These are phyloP conservation scores for Kazachstania viticola DNA, from an alignment of 805 yeast species.

Conservation along the genomic window DNA sequence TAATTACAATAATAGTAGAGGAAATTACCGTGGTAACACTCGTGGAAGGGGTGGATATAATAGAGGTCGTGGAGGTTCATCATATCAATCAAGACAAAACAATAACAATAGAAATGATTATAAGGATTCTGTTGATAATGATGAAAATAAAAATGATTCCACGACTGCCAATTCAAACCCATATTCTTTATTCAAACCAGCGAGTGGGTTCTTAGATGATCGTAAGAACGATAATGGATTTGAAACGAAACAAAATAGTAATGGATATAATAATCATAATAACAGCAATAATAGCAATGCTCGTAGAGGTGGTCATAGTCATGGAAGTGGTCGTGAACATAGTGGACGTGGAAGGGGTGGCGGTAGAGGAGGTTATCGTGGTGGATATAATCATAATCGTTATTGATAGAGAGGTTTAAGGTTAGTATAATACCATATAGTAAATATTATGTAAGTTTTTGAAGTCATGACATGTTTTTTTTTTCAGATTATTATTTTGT, in stretches of 20 bases:
- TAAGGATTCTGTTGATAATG: constrained; percentile 1
- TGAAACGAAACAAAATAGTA: constrained; percentile 6
- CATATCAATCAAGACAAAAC: constrained; percentile 5
- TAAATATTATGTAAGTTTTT: no score
- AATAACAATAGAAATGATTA: constrained; percentile 2
- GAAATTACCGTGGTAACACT: constrained; percentile 1
- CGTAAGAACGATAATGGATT: neutral
- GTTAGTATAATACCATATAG: no score
- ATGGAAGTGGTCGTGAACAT: no score
- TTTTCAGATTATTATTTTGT: no score
- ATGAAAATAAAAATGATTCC: neutral
- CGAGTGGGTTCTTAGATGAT: constrained; percentile 21
- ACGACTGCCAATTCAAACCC: neutral
- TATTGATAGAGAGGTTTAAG: no score
- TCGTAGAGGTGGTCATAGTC: constrained; percentile 10
- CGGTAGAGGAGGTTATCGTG: constrained; percentile 6
- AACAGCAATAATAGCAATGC: neutral
- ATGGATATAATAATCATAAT: constrained; percentile 6
- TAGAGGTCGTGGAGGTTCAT: constrained; percentile 5
- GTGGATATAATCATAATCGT: no score
- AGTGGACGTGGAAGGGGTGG: constrained; percentile 5
- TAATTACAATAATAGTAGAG: constrained; percentile 1
- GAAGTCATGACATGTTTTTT: no score
- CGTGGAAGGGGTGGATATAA: constrained; percentile 5
- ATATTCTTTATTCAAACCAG: constrained; percentile 23